Conservation (phyloP, 2,329 filamentous ascomycete species). For the Fusarium irregulare region DNA sequence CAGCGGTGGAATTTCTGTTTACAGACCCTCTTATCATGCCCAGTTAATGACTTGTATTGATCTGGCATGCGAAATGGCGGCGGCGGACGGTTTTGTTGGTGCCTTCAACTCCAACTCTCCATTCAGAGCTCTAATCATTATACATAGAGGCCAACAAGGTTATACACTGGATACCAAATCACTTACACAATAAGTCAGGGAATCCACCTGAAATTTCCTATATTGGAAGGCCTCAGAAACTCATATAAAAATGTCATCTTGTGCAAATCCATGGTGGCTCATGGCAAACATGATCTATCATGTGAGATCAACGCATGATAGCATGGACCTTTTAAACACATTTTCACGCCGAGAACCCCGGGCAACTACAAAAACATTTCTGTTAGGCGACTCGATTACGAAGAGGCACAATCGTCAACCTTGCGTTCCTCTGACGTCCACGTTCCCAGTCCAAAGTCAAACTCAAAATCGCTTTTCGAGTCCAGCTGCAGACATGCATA, state of each 20-base stretch:
- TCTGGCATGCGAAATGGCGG: neutral
- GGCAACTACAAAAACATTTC: no score
- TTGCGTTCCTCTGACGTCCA: slow-evolving; percentile 36
- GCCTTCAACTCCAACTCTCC: neutral
- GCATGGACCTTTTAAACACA: neutral
- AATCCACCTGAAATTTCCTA: neutral
- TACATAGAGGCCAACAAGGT: neutral
- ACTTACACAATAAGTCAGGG: neutral
- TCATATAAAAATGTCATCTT: neutral
- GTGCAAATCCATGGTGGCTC: slow-evolving; percentile 28
- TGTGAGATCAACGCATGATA: slow-evolving; percentile 39
- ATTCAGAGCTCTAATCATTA: neutral
- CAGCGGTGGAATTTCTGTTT: neutral
- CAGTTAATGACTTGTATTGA: neutral
- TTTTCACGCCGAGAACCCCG: neutral
- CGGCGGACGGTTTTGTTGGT: neutral
- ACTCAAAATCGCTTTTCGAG: slow-evolving; percentile 9
- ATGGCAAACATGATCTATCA: slow-evolving; percentile 40
- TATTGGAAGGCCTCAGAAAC: neutral
- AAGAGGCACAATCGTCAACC: slow-evolving; percentile 23
- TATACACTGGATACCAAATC: neutral
- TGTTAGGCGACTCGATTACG: neutral
- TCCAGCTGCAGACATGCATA: neutral
- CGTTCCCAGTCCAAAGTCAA: neutral
- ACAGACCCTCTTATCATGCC: neutral